Base-by-base conservation (phyloP, 192 early-diverging fungal species). In the Coemansia sp. region DNA sequence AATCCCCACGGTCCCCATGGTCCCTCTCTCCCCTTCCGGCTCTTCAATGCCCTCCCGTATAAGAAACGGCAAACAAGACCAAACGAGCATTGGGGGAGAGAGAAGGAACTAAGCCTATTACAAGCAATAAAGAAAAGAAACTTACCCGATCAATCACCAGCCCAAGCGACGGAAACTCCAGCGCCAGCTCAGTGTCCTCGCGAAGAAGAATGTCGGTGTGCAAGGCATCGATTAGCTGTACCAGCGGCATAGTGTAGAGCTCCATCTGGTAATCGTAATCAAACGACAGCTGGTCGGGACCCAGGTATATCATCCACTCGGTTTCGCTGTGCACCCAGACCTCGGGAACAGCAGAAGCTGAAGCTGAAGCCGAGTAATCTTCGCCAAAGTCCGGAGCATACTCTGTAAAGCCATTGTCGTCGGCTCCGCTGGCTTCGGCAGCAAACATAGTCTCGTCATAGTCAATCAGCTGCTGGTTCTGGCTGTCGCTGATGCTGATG, bases 251-350 rank as follows among this genome's bases (percentile, higher is more conserved):
- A 10, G 40, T 54, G 22, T 75, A 72, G 55, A 81, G 55, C 16
- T 38, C 55, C 39, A 7, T 20, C 61, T 81, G 79, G 54, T 69
- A 57, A 13, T 75, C 70, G 5, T 22, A 22, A 14, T 44, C 63
- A 51, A 67, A 81, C 44, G 74, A 69, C 25, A 40, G 53, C 61
- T 81, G 79, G 19, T 51, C 61, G 1, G 70, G 73, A 20, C 79
- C 79, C 63, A 81, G 40, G 41, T 75, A 81, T 41, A 72, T 57
- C 74, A 81, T 67, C 79, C 79, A 81, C 55, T 81, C 67, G 66
- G 60, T 67, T 13, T 80, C 78, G 67, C 70, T 65, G 40, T 54
- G 64, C 46, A 81, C 73, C 79, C 79, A 81, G 6, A 64, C 66
- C 66, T 76, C 79, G 4, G 79, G 74, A 0, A 72, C 71, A 2